A percentile compares a stretch with the other conserved stretches of the same genome.
phyloP scores from a whole-genome alignment of 371 early-diverging fungal genomes.

The Zopfochytrium polystomum region DNA sequence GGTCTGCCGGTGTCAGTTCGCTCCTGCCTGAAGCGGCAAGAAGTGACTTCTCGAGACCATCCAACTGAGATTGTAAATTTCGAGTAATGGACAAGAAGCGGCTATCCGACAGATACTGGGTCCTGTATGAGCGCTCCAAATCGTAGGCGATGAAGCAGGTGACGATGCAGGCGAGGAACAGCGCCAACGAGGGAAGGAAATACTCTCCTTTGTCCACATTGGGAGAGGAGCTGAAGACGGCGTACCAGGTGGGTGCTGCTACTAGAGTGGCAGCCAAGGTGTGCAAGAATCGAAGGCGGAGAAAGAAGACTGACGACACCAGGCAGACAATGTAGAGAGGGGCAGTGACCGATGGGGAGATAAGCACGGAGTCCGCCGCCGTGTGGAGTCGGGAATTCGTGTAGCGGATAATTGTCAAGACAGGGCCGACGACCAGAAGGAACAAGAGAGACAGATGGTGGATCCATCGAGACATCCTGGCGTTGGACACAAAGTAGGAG shows the following conservation, averaged over 20 bases:
- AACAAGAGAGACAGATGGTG: slow-evolving; percentile 28
- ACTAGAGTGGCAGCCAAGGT: slow-evolving; percentile 30
- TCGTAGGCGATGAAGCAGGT: slow-evolving; percentile 41
- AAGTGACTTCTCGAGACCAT: slow-evolving; percentile 33
- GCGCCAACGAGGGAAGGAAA: slow-evolving; percentile 29
- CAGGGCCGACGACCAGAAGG: slow-evolving; percentile 31
- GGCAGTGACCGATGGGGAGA: slow-evolving; percentile 29
- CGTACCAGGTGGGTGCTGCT: slow-evolving; percentile 36
- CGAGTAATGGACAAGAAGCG: slow-evolving; percentile 36
- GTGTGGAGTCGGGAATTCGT: slow-evolving; percentile 16
- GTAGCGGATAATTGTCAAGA: slow-evolving; percentile 29
- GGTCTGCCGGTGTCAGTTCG: slow-evolving; percentile 36
- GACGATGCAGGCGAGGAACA: slow-evolving; percentile 36
- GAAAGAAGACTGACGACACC: slow-evolving; percentile 39
- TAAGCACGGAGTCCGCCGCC: not conserved
- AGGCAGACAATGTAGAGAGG: slow-evolving; percentile 43
- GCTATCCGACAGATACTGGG: slow-evolving; percentile 45
- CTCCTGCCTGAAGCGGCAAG: slow-evolving; percentile 12
- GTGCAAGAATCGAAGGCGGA: slow-evolving; percentile 41
- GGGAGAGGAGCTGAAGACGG: slow-evolving; percentile 19
- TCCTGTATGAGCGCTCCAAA: slow-evolving; percentile 37
- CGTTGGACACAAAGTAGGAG: slow-evolving; percentile 5
- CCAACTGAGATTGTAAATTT: slow-evolving; percentile 42
- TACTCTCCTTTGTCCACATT: slow-evolving; percentile 7
- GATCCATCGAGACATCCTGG: slow-evolving; percentile 23